Evolutionary conservation across 306 rosid genomes (phyloP).

Genomic region (Albizia julibrissin): DNA sequence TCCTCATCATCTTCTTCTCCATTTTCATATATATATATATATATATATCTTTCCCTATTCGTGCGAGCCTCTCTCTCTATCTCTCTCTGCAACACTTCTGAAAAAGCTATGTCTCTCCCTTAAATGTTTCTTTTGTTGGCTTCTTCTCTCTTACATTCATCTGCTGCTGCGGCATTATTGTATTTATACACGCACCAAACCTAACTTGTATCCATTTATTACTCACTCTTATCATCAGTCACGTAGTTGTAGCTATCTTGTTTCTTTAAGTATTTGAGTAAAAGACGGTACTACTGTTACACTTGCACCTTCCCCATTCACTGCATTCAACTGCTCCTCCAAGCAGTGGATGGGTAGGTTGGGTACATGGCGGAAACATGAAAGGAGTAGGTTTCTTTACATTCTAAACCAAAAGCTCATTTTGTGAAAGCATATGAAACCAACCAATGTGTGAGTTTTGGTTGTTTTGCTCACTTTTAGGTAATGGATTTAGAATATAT

Average conservation of each 20-base stretch:
- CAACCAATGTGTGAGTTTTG: background rate
- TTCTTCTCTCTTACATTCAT: background rate
- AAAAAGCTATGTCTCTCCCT: background rate
- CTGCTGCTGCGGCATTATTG: background rate
- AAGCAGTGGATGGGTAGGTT: background rate
- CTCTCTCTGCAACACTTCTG: background rate
- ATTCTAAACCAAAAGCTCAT: background rate
- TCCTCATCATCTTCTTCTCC: background rate
- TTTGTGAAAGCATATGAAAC: background rate
- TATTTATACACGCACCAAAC: background rate
- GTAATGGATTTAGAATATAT: background rate
- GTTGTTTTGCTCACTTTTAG: background rate
- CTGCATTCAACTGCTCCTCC: slow-evolving; percentile 5
- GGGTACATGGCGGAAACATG: background rate
- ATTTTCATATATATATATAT: background rate
- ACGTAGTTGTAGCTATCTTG: background rate
- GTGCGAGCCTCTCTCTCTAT: background rate
- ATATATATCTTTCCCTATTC: background rate
- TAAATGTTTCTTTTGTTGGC: background rate
- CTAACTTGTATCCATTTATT: background rate
- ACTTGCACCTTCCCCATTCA: background rate
- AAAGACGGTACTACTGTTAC: background rate
- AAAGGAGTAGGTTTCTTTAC: background rate
- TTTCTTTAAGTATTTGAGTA: background rate
- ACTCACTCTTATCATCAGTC: background rate